phyloP scores from a whole-genome alignment of 371 early-diverging fungal species.

The Mortierella sp. region DNA sequence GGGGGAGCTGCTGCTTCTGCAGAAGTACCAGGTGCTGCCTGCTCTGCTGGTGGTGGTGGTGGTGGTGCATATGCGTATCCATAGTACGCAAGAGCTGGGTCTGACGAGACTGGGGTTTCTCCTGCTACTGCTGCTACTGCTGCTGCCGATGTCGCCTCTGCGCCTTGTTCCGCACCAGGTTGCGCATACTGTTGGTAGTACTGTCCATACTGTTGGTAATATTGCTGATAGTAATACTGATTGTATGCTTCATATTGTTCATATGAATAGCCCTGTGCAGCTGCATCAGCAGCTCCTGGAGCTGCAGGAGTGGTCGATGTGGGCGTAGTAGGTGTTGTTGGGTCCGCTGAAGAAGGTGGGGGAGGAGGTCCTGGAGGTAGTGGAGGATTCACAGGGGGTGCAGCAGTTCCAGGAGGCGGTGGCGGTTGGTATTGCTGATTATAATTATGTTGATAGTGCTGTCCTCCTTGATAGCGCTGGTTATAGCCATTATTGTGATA shows the following conservation, averaged over 20 bases:
- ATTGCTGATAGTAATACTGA: conserved; percentile 57
- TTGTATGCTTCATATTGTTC: conserved; percentile 59
- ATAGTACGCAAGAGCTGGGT: conserved; percentile 53
- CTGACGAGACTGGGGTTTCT: conserved; percentile 25
- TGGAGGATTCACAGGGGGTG: conserved; percentile 23
- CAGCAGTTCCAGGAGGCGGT: conserved; percentile 25
- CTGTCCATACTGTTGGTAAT: conserved; percentile 51
- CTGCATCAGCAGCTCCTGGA: conserved; percentile 10
- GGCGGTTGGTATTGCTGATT: conserved; percentile 33
- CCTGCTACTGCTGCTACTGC: conserved; percentile 36
- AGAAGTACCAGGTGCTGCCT: conserved; percentile 22
- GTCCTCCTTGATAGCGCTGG: conserved; percentile 18
- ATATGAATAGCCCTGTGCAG: conserved; percentile 46
- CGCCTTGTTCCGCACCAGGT: conserved; percentile 46
- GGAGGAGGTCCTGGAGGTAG: conserved; percentile 26
- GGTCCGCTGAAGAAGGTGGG: conserved; percentile 3
- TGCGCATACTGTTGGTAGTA: conserved; percentile 57
- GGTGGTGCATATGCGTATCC: conserved; percentile 54
- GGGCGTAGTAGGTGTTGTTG: background rate
- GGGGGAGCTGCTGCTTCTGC: conserved; percentile 14
- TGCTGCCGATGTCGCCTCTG: conserved; percentile 34
- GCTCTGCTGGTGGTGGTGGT: conserved; percentile 32
- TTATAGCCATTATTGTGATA: conserved; percentile 30
- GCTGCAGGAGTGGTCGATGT: background rate
- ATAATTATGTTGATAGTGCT: conserved; percentile 25